These are phyloP conservation scores for Deinandra increscens DNA, from an alignment of 129 eudicot species.

Conservation along the genomic window DNA sequence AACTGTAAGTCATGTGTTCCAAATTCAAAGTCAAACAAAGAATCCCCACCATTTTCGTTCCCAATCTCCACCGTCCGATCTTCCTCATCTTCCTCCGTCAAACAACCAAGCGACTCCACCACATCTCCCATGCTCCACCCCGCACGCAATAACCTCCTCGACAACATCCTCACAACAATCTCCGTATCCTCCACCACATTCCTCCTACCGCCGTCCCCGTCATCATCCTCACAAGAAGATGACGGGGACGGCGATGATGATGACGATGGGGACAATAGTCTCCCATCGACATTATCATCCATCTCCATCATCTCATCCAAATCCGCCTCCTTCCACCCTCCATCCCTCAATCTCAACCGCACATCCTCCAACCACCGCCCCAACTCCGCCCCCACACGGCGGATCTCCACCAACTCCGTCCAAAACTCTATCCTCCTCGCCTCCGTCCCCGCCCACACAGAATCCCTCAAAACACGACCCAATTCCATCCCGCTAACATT, in stretches of 20 bases:
- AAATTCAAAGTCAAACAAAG: constrained; percentile 48
- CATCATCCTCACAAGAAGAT: constrained; percentile 21
- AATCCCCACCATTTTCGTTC: constrained; percentile 38
- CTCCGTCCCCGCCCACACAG: constrained; percentile 82
- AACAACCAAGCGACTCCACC: constrained; percentile 66
- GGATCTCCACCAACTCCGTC: constrained; percentile 53
- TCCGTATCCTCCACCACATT: constrained; percentile 11
- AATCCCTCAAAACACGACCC: constrained; percentile 32
- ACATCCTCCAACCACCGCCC: constrained; percentile 60
- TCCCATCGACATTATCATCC: constrained; percentile 58
- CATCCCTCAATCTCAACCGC: constrained; percentile 48
- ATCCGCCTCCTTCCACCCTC: constrained; percentile 85
- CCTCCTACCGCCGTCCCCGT: constrained; percentile 7
- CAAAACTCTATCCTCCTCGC: constrained; percentile 68
- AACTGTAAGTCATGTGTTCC: constrained; percentile 16
- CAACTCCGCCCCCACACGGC: constrained; percentile 35
- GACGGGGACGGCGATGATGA: background rate
- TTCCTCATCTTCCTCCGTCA: constrained; percentile 22
- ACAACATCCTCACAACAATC: constrained; percentile 50
- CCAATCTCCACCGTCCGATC: constrained; percentile 24
- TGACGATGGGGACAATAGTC: background rate
- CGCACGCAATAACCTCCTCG: constrained; percentile 54
- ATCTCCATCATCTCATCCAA: constrained; percentile 84
- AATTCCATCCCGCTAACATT: constrained; percentile 16
- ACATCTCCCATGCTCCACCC: constrained; percentile 91